A percentile compares a stretch with the other conserved stretches of the same genome.
Conservation (phyloP, 306 rosid species). For the Vachellia collinsii region DNA sequence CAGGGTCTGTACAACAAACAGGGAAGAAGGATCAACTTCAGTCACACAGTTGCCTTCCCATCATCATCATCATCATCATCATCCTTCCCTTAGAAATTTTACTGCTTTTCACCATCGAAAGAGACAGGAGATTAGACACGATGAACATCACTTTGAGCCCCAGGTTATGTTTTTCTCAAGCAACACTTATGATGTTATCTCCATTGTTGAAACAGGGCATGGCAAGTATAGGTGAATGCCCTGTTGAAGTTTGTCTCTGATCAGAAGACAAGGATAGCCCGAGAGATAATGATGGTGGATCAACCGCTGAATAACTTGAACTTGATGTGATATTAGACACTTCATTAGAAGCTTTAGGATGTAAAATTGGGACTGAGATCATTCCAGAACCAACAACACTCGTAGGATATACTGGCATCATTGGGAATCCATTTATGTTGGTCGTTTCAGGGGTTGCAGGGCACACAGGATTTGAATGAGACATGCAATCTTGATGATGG, state of each 20-base stretch:
- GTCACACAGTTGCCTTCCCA: conserved; percentile 36
- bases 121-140: conserved; percentile 38
- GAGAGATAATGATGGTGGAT: conserved; percentile 68
- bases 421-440: conserved; percentile 52
- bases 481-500: conserved; percentile 55
- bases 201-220: conserved; percentile 69
- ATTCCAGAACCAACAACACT: conserved; percentile 47
- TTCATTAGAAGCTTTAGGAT: conserved; percentile 37
- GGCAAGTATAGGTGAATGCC: conserved; percentile 63
- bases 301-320: conserved; percentile 50
- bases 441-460: conserved; percentile 52
- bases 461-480: conserved; percentile 52
- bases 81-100: conserved; percentile 45
- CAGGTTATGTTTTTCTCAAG: conserved; percentile 43
- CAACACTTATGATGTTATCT: conserved; percentile 75
- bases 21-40: conserved; percentile 46
- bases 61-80: conserved; percentile 27
- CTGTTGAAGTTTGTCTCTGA: conserved; percentile 60
- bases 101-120: conserved; percentile 36
- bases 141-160: conserved; percentile 40
- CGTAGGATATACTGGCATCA: conserved; percentile 53
- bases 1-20: conserved; percentile 73
- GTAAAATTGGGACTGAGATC: conserved; percentile 45
- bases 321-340: conserved; percentile 46
- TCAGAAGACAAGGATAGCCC: conserved; percentile 74